A percentile compares a stretch with the other conserved stretches of the same genome.
These are phyloP conservation scores for Pichia eremophila DNA, from an alignment of 805 yeast species.

Conservation along the genomic window DNA sequence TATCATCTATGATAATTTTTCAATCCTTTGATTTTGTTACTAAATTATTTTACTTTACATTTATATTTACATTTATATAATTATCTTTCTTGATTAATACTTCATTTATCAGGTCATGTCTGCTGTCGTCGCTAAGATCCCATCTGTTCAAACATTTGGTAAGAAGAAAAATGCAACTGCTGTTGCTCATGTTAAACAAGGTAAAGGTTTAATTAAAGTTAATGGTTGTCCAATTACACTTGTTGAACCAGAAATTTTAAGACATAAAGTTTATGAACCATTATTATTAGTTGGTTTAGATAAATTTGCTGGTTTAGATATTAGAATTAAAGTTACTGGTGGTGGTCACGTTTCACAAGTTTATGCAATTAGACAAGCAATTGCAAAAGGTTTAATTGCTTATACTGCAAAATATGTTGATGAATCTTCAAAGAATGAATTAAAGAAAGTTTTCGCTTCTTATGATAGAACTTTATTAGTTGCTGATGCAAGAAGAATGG, in stretches of 20 bases:
- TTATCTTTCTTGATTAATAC: no score
- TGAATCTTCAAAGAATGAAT: slow-evolving; percentile 98
- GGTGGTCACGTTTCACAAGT: slow-evolving; percentile 99
- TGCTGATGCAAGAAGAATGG: slow-evolving; percentile 99
- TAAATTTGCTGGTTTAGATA: slow-evolving; percentile 96
- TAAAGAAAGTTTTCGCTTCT: slow-evolving; percentile 93
- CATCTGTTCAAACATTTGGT: slow-evolving; percentile 97
- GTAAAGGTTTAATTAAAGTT: slow-evolving; percentile 98
- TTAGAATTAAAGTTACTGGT: slow-evolving; percentile 98
- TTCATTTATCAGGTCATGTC: slow-evolving; percentile 23
- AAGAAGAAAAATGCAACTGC: slow-evolving; percentile 99
- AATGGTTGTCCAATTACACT: slow-evolving; percentile 99
- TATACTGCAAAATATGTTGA: slow-evolving; percentile 99
- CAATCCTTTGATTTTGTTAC: no score
- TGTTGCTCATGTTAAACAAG: slow-evolving; percentile 99
- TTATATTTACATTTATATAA: no score
- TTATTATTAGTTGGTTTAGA: slow-evolving; percentile 96
- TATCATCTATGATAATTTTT: no score
- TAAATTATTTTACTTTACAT: no score
- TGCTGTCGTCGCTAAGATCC: slow-evolving; percentile 23
- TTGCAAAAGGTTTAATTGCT: slow-evolving; percentile 99
- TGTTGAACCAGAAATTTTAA: slow-evolving; percentile 97
- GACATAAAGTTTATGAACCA: slow-evolving; percentile 99
- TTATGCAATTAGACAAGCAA: slow-evolving; percentile 99
- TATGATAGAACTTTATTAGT: slow-evolving; percentile 99